Evolutionary conservation across 2,329 filamentous ascomycete genomes (phyloP).

Genomic region (Colletotrichum sp.): DNA sequence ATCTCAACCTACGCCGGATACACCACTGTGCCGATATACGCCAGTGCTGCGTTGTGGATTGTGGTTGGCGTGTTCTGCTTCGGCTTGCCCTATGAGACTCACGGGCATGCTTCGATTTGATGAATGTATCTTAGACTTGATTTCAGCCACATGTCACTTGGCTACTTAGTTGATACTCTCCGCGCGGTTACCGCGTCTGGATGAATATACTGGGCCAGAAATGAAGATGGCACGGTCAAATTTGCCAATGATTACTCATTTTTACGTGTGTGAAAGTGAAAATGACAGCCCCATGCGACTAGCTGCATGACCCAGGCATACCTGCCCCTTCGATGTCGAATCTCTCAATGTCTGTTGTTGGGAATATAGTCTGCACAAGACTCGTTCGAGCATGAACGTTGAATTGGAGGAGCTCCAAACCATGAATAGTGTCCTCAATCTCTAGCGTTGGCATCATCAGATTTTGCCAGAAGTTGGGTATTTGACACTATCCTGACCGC

Average conservation of each 20-base stretch:
- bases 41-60: constrained; percentile 49
- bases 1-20: constrained; percentile 48
- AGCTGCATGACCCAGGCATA: neutral
- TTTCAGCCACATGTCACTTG: neutral
- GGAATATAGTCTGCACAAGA: fast-evolving
- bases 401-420: too few relatives aligned
- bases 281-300: fast-evolving
- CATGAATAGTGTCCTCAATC: too few relatives aligned
- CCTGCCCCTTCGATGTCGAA: fast-evolving
- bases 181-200: neutral
- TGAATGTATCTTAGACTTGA: neutral
- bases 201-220: neutral
- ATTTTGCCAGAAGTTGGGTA: neutral
- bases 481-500: neutral
- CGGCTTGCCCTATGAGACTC: constrained; percentile 49
- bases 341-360: neutral
- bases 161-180: neutral
- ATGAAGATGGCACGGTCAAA: neutral
- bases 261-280: neutral
- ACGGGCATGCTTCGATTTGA: constrained; percentile 38
- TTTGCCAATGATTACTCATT: neutral
- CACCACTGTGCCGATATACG: constrained; percentile 48
- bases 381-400: fast-evolving
- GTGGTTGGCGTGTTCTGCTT: constrained; percentile 44
- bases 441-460: fast-evolving